These are phyloP conservation scores for Anthracocystis panici-leucophaei DNA, from an alignment of 1,284 basidiomycete species.

Conservation along the genomic window DNA sequence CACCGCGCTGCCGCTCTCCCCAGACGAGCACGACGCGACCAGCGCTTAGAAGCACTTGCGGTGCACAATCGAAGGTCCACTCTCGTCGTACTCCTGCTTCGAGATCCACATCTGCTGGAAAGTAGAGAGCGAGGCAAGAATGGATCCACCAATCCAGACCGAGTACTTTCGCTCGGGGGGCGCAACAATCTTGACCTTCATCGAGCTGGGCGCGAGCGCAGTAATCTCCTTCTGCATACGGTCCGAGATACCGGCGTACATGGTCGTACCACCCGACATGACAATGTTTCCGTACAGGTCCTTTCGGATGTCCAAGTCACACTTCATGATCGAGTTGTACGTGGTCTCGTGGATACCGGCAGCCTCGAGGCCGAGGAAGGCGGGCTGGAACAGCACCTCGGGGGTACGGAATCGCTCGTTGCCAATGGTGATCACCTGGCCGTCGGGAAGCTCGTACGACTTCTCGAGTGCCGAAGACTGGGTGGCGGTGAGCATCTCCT, in stretches of 20 bases:
- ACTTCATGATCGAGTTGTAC: conserved; percentile 86
- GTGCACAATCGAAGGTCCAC: conserved; percentile 67
- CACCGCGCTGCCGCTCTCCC: background rate
- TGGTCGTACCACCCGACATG: conserved; percentile 94
- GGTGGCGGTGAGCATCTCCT: conserved; percentile 92
- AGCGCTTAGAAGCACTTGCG: conserved; percentile 68
- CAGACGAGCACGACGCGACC: background rate
- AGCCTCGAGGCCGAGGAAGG: conserved; percentile 91
- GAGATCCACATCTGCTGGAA: conserved; percentile 94
- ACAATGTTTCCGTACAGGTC: conserved; percentile 94
- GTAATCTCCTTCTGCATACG: conserved; percentile 99
- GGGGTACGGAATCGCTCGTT: conserved; percentile 97
- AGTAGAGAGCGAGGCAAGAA: conserved; percentile 92
- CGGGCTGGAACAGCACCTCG: conserved; percentile 96
- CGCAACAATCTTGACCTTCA: conserved; percentile 80
- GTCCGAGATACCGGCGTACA: conserved; percentile 97
- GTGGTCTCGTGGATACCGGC: conserved; percentile 96
- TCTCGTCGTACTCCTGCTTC: conserved; percentile 76
- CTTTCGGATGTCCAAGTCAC: conserved; percentile 77
- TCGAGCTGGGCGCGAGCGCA: conserved; percentile 79
- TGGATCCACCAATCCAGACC: conserved; percentile 99
- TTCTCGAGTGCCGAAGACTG: conserved; percentile 93
- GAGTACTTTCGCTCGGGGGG: conserved; percentile 73
- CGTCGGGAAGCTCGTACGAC: conserved; percentile 95
- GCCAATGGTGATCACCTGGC: conserved; percentile 95